Percentiles rank a stretch among this genome's conserved stretches.
Conservation (phyloP, 805 yeast species). For the Starmerella vaccinii region DNA sequence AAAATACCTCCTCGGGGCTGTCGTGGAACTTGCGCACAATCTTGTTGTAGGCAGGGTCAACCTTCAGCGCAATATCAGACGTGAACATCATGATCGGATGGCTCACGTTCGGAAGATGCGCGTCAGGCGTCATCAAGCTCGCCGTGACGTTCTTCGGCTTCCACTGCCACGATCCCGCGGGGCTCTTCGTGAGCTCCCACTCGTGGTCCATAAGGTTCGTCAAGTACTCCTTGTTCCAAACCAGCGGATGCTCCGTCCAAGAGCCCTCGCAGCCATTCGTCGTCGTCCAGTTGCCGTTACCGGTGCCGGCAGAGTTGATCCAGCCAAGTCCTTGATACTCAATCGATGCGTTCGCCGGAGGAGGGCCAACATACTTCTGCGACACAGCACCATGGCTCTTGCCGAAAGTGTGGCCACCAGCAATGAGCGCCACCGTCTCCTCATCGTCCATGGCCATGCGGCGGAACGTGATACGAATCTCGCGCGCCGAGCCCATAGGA, state of each 20-base stretch:
- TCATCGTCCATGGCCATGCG: conserved; percentile 23
- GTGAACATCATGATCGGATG: conserved; percentile 22
- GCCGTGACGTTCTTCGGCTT: conserved; percentile 9
- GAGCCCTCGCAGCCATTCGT: conserved; percentile 23
- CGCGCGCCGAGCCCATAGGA: conserved; percentile 17
- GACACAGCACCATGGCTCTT: conserved; percentile 21
- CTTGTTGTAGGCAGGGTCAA: conserved; percentile 17
- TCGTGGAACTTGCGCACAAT: conserved; percentile 15
- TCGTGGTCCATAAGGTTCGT: conserved; percentile 17
- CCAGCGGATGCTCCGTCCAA: conserved; percentile 17
- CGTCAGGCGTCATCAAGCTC: conserved; percentile 17
- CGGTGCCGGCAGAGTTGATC: conserved; percentile 18
- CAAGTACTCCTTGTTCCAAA: conserved; percentile 19
- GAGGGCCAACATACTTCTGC: conserved; percentile 15
- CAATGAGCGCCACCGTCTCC: conserved; percentile 22
- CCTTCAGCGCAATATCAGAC: conserved; percentile 21
- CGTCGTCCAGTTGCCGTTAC: conserved; percentile 20
- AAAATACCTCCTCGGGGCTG: conserved; percentile 14
- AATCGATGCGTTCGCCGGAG: conserved; percentile 20
- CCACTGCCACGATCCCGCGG: conserved; percentile 22
- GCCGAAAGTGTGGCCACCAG: conserved; percentile 23
- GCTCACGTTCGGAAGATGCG: conserved; percentile 16
- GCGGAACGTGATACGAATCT: conserved; percentile 19
- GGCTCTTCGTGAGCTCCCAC: conserved; percentile 13
- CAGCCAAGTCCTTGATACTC: conserved; percentile 24